These are phyloP conservation scores for Fusarium verticillioides DNA, from an alignment of 2,329 filamentous ascomycete species.

Conservation along the genomic window DNA sequence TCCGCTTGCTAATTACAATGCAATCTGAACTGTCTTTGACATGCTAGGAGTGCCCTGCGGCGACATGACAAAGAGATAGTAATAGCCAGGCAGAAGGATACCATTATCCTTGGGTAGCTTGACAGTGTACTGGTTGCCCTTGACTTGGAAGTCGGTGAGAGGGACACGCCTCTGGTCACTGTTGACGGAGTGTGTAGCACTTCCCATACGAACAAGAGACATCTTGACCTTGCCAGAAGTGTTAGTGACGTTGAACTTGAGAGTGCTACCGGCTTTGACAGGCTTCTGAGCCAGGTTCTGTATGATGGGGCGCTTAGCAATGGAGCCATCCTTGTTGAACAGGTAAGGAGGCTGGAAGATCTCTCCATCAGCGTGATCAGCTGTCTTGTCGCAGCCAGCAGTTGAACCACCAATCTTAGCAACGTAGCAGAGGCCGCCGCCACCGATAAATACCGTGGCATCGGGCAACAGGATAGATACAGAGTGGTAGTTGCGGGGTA, in stretches of 20 bases:
- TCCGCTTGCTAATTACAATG: not conserved
- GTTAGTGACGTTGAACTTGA: slow-evolving; percentile 40
- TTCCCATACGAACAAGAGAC: slow-evolving; percentile 60
- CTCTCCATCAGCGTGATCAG: slow-evolving; percentile 64
- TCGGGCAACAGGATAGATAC: slow-evolving; percentile 61
- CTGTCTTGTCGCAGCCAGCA: slow-evolving; percentile 46
- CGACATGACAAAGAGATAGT: slow-evolving; percentile 60
- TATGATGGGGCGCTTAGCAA: slow-evolving; percentile 47
- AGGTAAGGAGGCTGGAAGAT: slow-evolving; percentile 68
- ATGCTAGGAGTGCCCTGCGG: slow-evolving; percentile 20
- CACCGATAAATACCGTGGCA: slow-evolving; percentile 61
- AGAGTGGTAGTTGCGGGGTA: slow-evolving; percentile 62
- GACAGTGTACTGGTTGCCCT: slow-evolving; percentile 50
- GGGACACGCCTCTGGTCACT: slow-evolving; percentile 67
- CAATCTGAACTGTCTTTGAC: slow-evolving; percentile 26
- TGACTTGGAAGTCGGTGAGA: slow-evolving; percentile 46
- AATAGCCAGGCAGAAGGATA: slow-evolving; percentile 63
- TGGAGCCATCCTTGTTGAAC: slow-evolving; percentile 56
- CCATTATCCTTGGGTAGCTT: slow-evolving; percentile 60
- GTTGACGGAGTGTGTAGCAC: slow-evolving; percentile 65
- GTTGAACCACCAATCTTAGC: slow-evolving; percentile 42
- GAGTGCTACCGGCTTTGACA: slow-evolving; percentile 32
- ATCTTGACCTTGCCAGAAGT: slow-evolving; percentile 44
- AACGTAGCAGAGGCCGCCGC: slow-evolving; percentile 62
- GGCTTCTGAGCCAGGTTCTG: slow-evolving; percentile 4